Evolutionary conservation across 495 filamentous ascomycete genomes (phyloP).

Genomic region (Aspergillus haitiensis): DNA sequence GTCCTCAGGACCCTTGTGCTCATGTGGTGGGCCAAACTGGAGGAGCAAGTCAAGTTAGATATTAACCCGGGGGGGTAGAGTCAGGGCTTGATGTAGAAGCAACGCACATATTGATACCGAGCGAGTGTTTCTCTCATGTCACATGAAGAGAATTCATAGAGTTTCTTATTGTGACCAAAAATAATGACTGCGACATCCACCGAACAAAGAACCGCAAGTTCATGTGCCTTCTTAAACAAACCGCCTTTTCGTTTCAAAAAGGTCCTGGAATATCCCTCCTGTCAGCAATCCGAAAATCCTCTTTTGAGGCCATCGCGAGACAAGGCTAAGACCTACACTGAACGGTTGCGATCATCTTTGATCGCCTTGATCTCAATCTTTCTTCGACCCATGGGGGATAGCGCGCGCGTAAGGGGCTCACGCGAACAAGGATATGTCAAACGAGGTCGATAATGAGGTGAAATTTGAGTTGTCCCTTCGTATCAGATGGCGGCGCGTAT

Average conservation of each 20-base stretch:
- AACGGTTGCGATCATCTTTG: constrained; percentile 98
- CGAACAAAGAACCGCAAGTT: constrained; percentile 94
- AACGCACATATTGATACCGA: constrained; percentile 84
- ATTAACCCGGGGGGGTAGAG: background rate
- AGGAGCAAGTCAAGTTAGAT: constrained; percentile 9
- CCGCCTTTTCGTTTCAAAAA: constrained; percentile 98
- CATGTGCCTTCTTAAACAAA: constrained; percentile 98
- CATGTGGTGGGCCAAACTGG: constrained; percentile 88
- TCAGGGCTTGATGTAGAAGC: constrained; percentile 7
- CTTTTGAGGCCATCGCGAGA: background rate
- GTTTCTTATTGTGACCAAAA: constrained; percentile 96
- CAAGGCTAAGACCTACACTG: constrained; percentile 70
- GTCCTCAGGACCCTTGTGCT: constrained; percentile 93
- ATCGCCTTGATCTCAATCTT: constrained; percentile 99
- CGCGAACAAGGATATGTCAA: constrained; percentile 14
- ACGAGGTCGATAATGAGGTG: constrained; percentile 3
- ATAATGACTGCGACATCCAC: constrained; percentile 99
- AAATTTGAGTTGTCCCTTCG: constrained; percentile 16
- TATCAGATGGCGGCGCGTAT: constrained; percentile 21
- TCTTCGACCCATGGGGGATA: constrained; percentile 59
- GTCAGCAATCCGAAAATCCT: constrained; percentile 2
- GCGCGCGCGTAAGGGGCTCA: constrained; percentile 18
- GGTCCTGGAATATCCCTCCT: constrained; percentile 57
- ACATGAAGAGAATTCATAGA: constrained; percentile 93
- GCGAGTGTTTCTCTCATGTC: constrained; percentile 88